Evolutionary conservation across 257 asterid species (phyloP), one percentile per base, ranked within the genome.

Genomic region (Nicotiana obtusifolia): DNA sequence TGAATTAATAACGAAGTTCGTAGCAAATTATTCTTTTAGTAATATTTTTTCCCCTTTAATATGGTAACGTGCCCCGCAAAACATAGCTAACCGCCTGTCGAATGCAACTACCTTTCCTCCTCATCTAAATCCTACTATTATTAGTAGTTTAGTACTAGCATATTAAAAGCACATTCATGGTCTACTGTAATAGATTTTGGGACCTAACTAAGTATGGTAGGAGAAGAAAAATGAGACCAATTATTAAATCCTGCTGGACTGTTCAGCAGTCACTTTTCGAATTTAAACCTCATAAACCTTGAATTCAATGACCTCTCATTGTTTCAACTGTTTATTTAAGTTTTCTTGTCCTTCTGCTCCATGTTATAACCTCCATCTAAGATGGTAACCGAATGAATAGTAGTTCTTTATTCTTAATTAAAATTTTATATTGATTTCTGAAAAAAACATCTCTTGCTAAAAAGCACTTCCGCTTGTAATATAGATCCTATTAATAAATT

Each of bases 181-280:
- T 7, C 1, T 71, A 41, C 3, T 41, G 4, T 26, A 11, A 0
- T 20, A 22, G 41, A 73, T 73, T 73, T 73, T 0, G 41, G 79
- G 79, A 73, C 79, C 79, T 22, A 73, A 73, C 61, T 24, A 22
- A 14, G 56, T 53, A 71, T 7, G 31, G 79, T 73, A 47, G 79
- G 79, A 24, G 79, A 47, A 24, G 79, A 47, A 47, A 73, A 24
- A 14, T 3, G 78, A 47, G 13, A 73, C 61, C 79, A 73, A 47
- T 47, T 73, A 22, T 47, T 47, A 47, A 1, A 73, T 22, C 79
- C 11, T 14, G 61, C 61, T 73, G 20, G 59, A 44, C 15, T 13
- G 79, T 47, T 73, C 79, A 47, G 22, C 22, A 1, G 79, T 73
- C 79, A 47, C 24, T 73, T 73, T 47, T 47, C 61, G 15, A 47